Base-by-base conservation (phyloP, 305 asterid genomes). In the Rubia balearica region DNA sequence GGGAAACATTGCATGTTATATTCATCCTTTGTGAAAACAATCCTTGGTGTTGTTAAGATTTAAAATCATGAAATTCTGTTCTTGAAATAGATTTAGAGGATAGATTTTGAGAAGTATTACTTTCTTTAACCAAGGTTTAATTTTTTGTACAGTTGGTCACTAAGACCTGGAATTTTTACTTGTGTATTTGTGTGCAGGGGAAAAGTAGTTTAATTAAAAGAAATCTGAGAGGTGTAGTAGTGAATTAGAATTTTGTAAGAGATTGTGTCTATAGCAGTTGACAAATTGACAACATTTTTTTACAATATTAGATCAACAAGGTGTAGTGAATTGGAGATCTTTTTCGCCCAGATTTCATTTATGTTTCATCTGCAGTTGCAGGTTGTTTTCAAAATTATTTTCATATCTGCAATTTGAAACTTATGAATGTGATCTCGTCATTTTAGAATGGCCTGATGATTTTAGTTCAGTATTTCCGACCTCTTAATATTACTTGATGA, bases 281-380 rank as follows among this genome's bases (percentile, higher is more conserved):
- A 33, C 36, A 60, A 17, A 6, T 8, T 3, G 19, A 30, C n/a
- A 10, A 5, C 5, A 17, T 17, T 24, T 7, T 14, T 68, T 16
- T 5, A 17, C 33, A 24, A 51, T 7, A 40, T 17, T 3, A 10
- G 11, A 53, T 8, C 21, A 36, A 17, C 41, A n/a, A 4, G 16
- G 1, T 59, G 19, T 65, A 46, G 19, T 30, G 27, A 48, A 48
- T 24, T 46, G 61, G 45, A 48, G 71, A 43, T 17, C 22, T 51
- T 22, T 70, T 70, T 17, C 0, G 22, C 45, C 30, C 19, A 11
- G 10, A 0, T 45, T 8, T 12, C 17, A 46, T 46, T 12, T 0
- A 46, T 46, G 51, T 8, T 3, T 7, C 46, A 60, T 10, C 68
- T n/a, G 77, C 90, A 87, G 84, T 79, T 86, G 85, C 89, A 88